Percentiles rank a stretch among this genome's conserved stretches.
phyloP scores from a whole-genome alignment of 805 yeast species.

The Schizosaccharomyces lindneri region DNA sequence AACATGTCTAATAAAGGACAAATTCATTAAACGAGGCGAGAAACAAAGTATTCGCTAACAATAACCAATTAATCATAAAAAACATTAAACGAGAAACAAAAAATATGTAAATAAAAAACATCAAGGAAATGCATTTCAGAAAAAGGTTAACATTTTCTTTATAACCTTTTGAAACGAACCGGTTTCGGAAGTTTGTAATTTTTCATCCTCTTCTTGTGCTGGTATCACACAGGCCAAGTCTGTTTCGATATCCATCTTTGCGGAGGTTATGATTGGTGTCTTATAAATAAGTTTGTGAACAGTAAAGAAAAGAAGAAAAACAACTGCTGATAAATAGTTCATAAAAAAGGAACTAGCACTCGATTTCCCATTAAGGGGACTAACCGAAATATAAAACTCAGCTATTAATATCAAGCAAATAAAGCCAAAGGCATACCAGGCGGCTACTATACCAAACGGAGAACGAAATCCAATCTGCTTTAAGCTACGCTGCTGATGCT shows the following conservation, averaged over 20 bases:
- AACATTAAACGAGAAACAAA: too few species aligned
- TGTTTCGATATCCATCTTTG: neutral
- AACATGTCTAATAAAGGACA: too few species aligned
- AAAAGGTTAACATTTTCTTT: too few species aligned
- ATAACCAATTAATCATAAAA: too few species aligned
- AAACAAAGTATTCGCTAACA: too few species aligned
- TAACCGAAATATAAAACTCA: constrained; percentile 64
- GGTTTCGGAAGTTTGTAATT: neutral
- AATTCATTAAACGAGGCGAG: too few species aligned
- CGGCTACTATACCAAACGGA: constrained; percentile 44
- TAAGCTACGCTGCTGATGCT: constrained; percentile 36
- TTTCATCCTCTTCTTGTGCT: neutral
- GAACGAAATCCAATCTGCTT: constrained; percentile 40
- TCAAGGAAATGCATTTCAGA: too few species aligned
- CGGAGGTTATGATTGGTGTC: neutral
- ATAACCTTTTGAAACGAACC: neutral
- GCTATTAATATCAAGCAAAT: constrained; percentile 39
- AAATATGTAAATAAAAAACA: too few species aligned
- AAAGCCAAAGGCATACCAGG: constrained; percentile 33
- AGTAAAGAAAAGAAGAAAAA: constrained; percentile 21
- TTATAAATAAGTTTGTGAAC: constrained; percentile 14
- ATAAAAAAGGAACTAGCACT: constrained; percentile 17
- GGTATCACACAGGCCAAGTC: neutral
- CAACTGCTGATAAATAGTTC: constrained; percentile 11
- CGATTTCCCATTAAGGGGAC: constrained; percentile 30